Evolutionary conservation across 2,329 filamentous ascomycete species (phyloP), one percentile per base, ranked within the genome.

Genomic region (Pochonia chlamydosporia): DNA sequence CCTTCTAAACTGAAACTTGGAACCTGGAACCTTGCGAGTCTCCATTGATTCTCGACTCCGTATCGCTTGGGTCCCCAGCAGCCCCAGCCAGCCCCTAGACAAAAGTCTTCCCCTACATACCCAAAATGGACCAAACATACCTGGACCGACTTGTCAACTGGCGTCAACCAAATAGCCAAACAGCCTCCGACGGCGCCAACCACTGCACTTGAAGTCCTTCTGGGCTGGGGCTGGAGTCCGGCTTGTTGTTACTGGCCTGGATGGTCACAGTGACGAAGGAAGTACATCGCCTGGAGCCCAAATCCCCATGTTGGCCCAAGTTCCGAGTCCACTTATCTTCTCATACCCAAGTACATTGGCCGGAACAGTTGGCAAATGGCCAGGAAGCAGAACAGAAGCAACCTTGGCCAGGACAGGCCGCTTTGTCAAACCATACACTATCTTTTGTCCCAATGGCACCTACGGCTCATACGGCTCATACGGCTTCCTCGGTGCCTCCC

Each of bases 1-100:
- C 16, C 44, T 47, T 28, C 40, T 25, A 28, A 49, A 30, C 30
- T 47, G 36, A 47, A 47, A 44, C 44, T 36, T 44, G 23, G 35
- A 47, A 42, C 48, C 48, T 39, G 44, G 48, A 50, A 47, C 48
- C 48, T 50, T 40, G 44, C 44, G 18, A 16, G 48, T 44, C 48
- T 44, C 44, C 44, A 44, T 46, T 40, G 26, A 40, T 25, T 47
- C 43, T 46, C 48, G 20, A 41, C 45, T 47, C 25, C 48, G 33
- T 36, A 44, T 40, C 10, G 44, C 36, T 40, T 46, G 48, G 43
- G 25, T 44, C 16, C 33, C 45, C 47, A 41, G 37, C 35, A 20
- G 35, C 31, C 20, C 40, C 44, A 33, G n/a, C 35, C 10, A 30
- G 40, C 33, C 47, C 43, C 40, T 45, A 23, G 40, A 47, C 40